Base-by-base conservation (phyloP, 805 yeast genomes). In the Cyberlindnera maritima region DNA sequence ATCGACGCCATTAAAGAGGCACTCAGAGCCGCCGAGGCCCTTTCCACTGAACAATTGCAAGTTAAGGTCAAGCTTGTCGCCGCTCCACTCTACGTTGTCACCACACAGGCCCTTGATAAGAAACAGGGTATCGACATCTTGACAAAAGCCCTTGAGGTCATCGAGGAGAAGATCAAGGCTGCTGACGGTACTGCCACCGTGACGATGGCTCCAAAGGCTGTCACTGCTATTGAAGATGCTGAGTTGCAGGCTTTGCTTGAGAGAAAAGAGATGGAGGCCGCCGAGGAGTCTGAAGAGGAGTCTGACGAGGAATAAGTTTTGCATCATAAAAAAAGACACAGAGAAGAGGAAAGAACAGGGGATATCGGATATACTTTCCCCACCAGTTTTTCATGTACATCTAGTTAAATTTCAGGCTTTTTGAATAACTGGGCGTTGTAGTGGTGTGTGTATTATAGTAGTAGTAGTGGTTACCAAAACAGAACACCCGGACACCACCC, bases 191-290 rank as follows among this genome's bases (percentile, higher is more conserved):
- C 81, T 48, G 85, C 96, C 67, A 88, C 87, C 57, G 85, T 92
- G 55, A 90, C 95, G 45, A 92, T 92, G 97, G 92, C 96, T 60
- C 98, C 99, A 64, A 92, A 91, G 81, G 97, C 98, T 36, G 98
- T 94, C 57, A 90, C 97, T 47, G 98, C 96, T 51, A 88, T 94
- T 50, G 99, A 94, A 68, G 99, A 94, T 68, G 98, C 97, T 50
- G 97, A 91, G 72, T 80, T 94, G 64, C 96, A 90, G 70, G 96
- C 96, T 51, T 79, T 94, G 56, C 83, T 94, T 80, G 97, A 92
- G 72, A 80, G 88, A 65, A 88, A 89, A 66, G 97, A 89, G 74
- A 77, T 85, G 64, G 91, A 87, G 64, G 81, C 83, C 65, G 83
- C 84, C 60, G 90, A 87, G 49, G 85, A 89, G 41, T 91, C 86